Conservation (phyloP, 306 rosid species). For the Amphicarpaea edgeworthii region DNA sequence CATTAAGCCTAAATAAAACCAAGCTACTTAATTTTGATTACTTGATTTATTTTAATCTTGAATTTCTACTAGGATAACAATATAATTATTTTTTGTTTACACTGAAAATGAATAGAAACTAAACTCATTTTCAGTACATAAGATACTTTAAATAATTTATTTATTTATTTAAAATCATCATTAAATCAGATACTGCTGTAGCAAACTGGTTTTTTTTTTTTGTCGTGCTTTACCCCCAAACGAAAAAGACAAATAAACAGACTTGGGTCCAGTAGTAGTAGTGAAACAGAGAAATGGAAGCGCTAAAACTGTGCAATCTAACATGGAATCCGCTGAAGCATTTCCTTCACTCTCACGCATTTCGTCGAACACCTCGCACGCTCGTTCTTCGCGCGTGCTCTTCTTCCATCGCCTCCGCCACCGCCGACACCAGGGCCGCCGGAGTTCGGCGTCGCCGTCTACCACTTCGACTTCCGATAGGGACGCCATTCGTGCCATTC, state of each 20-base stretch:
- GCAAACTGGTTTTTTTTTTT: too few species aligned
- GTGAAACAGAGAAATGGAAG: constrained; percentile 60
- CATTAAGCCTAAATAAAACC: too few species aligned
- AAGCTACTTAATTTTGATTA: not conserved
- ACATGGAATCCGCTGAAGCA: constrained; percentile 66
- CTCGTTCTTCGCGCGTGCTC: constrained; percentile 61
- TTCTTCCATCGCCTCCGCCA: constrained; percentile 53
- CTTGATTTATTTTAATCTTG: not conserved
- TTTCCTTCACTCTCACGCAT: constrained; percentile 53
- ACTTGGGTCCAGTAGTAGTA: not conserved
- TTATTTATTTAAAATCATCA: not conserved
- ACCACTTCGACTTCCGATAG: constrained; percentile 74
- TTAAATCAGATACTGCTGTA: too few species aligned
- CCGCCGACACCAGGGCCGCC: constrained; percentile 47
- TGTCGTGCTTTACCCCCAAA: not conserved
- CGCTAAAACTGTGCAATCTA: constrained; percentile 57
- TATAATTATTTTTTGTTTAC: too few species aligned
- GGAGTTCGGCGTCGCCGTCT: constrained; percentile 58
- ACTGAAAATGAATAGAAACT: too few species aligned
- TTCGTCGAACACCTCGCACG: constrained; percentile 52
- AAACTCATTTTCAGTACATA: too few species aligned
- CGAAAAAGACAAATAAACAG: not conserved
- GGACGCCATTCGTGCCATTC: constrained; percentile 89
- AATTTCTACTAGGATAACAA: too few species aligned
- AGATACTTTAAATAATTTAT: too few species aligned